Conservation (phyloP, 2,329 filamentous ascomycete genomes). For the Rugonectria rugulosa region DNA sequence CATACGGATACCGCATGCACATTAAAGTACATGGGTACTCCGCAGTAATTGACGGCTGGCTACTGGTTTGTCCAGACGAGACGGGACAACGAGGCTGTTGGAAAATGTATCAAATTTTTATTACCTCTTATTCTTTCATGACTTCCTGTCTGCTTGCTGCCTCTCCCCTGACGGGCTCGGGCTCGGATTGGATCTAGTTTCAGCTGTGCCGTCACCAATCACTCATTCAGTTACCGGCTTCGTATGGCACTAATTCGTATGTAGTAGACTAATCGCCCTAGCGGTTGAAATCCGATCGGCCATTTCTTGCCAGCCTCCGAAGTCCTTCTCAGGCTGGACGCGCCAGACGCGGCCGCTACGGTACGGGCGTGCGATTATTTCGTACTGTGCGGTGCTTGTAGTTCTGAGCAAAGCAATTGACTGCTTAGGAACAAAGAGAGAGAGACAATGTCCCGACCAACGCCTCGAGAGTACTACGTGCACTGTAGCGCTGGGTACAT, state of each 20-base stretch:
- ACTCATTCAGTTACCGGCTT: constrained; percentile 10
- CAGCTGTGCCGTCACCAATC: constrained; percentile 21
- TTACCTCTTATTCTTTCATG: constrained; percentile 5
- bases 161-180: background rate
- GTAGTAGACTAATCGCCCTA: no score
- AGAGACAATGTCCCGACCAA: no score
- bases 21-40: no score
- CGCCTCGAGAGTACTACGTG: background rate
- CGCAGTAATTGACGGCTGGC: no score
- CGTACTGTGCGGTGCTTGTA: no score
- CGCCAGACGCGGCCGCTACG: constrained; percentile 20
- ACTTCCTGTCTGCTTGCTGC: background rate
- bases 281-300: constrained; percentile 23
- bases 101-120: constrained; percentile 2
- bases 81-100: constrained; percentile 10
- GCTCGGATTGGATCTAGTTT: constrained; percentile 1
- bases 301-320: constrained; percentile 2
- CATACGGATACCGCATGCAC: no score
- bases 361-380: constrained; percentile 2
- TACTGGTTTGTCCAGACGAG: no score
- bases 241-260: no score
- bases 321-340: constrained; percentile 16
- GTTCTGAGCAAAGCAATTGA: no score
- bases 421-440: no score
- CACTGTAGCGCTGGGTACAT: background rate